phyloP scores from a whole-genome alignment of 2,329 filamentous ascomycete genomes.

The Ceratocystiopsis minuta region DNA sequence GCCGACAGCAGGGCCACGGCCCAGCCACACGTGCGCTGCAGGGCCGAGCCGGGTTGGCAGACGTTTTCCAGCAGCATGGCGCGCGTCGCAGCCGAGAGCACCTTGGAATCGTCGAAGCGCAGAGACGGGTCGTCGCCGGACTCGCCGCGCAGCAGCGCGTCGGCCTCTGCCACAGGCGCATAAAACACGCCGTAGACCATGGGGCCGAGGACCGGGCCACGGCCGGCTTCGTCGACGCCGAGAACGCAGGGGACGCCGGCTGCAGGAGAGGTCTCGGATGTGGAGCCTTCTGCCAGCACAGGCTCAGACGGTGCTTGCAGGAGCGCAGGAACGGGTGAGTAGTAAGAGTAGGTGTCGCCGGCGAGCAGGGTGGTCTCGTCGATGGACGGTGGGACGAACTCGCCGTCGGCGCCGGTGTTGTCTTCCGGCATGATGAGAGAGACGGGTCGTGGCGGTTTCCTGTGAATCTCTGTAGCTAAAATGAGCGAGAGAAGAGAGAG shows the following conservation, averaged over 20 bases:
- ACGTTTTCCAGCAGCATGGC: slow-evolving; percentile 50
- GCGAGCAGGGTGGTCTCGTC: slow-evolving; percentile 35
- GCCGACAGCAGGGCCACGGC: slow-evolving; percentile 68
- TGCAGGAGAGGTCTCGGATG: slow-evolving; percentile 5
- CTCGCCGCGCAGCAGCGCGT: slow-evolving; percentile 48
- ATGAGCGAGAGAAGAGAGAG: too few relatives aligned
- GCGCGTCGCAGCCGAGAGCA: slow-evolving; percentile 64
- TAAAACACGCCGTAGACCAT: slow-evolving; percentile 58
- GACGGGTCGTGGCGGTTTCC: too few relatives aligned
- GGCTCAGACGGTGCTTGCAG: slow-evolving; percentile 27
- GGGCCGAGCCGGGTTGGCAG: slow-evolving; percentile 39
- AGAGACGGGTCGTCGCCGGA: slow-evolving; percentile 29
- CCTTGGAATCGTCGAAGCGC: slow-evolving; percentile 91
- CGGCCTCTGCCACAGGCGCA: slow-evolving; percentile 55
- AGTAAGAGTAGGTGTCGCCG: slow-evolving; percentile 54
- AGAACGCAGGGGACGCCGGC: slow-evolving; percentile 49
- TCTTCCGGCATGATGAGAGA: too few relatives aligned
- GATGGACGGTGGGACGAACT: slow-evolving; percentile 54
- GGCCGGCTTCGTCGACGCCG: slow-evolving; percentile 84
- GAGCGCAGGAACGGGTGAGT: slow-evolving; percentile 46
- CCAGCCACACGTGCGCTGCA: slow-evolving; percentile 52
- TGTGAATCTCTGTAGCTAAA: too few relatives aligned
- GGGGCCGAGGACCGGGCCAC: slow-evolving; percentile 77
- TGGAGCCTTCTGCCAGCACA: slow-evolving; percentile 4
- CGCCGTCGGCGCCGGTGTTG: slow-evolving; percentile 7